A percentile compares a stretch with the other conserved stretches of the same genome.
Conservation (phyloP, 768 basidiomycete species). For the Podaxis sp. region DNA sequence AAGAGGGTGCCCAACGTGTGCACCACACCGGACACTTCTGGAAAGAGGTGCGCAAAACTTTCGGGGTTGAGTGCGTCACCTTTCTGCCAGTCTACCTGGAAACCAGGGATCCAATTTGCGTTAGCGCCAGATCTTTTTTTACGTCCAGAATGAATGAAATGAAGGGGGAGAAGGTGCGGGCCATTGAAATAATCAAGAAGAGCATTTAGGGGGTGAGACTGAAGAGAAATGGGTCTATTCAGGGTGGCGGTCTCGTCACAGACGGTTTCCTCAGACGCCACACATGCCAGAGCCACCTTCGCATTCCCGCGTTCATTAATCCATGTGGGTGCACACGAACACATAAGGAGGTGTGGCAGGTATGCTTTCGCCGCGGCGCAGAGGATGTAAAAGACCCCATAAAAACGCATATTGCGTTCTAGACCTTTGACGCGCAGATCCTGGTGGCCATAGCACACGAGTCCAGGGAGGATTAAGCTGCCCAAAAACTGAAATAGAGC, state of each 20-base stretch:
- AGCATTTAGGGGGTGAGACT: not conserved
- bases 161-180: constrained; percentile 8
- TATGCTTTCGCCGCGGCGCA: not conserved
- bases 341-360: not conserved
- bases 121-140: constrained; percentile 4
- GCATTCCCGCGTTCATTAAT: not conserved
- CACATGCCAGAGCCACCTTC: not conserved
- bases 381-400: not conserved
- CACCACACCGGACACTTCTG: constrained; percentile 73
- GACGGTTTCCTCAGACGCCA: not conserved
- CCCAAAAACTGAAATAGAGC: not conserved
- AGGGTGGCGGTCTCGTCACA: not conserved
- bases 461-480: not conserved
- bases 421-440: not conserved
- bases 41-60: constrained; percentile 68
- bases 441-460: not conserved
- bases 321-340: not conserved
- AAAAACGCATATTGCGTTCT: not conserved
- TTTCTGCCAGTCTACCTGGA: constrained; percentile 82
- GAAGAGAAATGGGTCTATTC: not conserved
- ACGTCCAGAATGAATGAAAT: constrained; percentile 6
- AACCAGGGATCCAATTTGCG: not conserved
- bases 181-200: not conserved
- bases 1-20: constrained; percentile 93
- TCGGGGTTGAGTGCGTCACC: constrained; percentile 81